A percentile compares a stretch with the other conserved stretches of the same genome.
These are phyloP conservation scores for Gelatoporia subvermispora DNA, from an alignment of 768 basidiomycete species.

Conservation along the genomic window DNA sequence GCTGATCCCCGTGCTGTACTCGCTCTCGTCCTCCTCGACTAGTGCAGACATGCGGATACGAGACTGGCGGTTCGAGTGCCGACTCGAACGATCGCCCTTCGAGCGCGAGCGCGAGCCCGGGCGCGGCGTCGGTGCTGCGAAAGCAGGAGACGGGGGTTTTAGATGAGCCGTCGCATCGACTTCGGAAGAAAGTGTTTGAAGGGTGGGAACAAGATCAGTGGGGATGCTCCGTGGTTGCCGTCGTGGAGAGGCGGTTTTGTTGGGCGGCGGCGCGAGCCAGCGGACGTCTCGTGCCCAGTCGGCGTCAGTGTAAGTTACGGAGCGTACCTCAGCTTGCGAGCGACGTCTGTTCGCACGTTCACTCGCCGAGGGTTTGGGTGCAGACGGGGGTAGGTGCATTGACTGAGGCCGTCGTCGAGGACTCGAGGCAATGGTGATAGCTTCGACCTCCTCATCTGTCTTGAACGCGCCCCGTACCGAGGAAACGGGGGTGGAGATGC, in stretches of 20 bases:
- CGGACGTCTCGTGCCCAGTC: slow-evolving; percentile 68
- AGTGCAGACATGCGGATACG: slow-evolving; percentile 32
- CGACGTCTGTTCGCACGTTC: slow-evolving; percentile 8
- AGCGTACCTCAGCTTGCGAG: slow-evolving; percentile 12
- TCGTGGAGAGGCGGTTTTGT: slow-evolving; percentile 8
- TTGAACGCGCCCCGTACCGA: slow-evolving; percentile 15
- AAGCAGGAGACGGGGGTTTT: neutral
- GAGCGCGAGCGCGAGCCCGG: slow-evolving; percentile 4
- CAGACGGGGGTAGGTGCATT: slow-evolving; percentile 5
- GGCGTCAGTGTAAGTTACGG: slow-evolving; percentile 40
- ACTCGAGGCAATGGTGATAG: slow-evolving; percentile 19
- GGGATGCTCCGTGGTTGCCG: slow-evolving; percentile 5
- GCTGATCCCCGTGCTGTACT: slow-evolving; percentile 18
- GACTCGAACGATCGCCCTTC: slow-evolving; percentile 15
- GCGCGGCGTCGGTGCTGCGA: slow-evolving; percentile 5
- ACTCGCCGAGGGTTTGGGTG: slow-evolving; percentile 5
- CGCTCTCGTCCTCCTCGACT: slow-evolving; percentile 35
- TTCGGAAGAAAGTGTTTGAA: neutral
- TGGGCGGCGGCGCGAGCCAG: slow-evolving; percentile 45
- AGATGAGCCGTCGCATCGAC: too few species aligned
- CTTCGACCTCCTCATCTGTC: slow-evolving; percentile 5
- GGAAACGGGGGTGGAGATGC: slow-evolving; percentile 25
- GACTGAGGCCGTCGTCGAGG: slow-evolving; percentile 11
- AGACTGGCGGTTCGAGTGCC: slow-evolving; percentile 16
- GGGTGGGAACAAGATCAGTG: slow-evolving; percentile 10